Evolutionary conservation across 1,139 yeast species (phyloP), one percentile per base, ranked within the genome.

Genomic region (Candida tropicalis): DNA sequence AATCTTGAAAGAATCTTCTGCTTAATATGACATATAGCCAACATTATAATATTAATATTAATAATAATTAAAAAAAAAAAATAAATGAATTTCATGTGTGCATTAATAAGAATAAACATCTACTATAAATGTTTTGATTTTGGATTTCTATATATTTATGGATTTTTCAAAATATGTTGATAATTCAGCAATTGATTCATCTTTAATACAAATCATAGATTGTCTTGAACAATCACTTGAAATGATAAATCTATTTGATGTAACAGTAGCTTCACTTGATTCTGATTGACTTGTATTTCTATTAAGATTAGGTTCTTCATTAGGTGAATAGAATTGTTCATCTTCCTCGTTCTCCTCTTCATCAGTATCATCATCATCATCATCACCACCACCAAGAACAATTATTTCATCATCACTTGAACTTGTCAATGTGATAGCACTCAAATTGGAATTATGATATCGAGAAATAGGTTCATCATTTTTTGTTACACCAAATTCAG

Each of bases 1-100:
- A 60, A 72, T 87, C 49, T 73, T 85, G 50, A 62, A 57, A 45
- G 59, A 57, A 44, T 50, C 54, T 28, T 41, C 46, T 29, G 41
- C 45, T 38, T 43, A 38, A 36, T n/a, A n/a, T n/a, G n/a, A n/a
- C n/a, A n/a, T n/a, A n/a, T n/a, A n/a, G n/a, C n/a, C n/a, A n/a
- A n/a, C n/a, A n/a, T n/a, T n/a, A n/a, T n/a, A n/a, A n/a, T n/a
- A n/a, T n/a, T n/a, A n/a, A n/a, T n/a, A n/a, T n/a, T n/a, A n/a
- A n/a, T n/a, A n/a, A n/a, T n/a, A n/a, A n/a, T n/a, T n/a, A 11
- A 13, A 11, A 12, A 18, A 23, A 11, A 24, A 3, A 11, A 12
- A 17, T 29, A 13, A 29, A 29, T 17, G n/a, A 18, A 20, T 10
- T 12, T 13, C 27, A 38, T 4, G 13, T 34, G 25, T 17, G 25